These are phyloP conservation scores for Aspergillus sp. DNA, from an alignment of 2,329 filamentous ascomycete genomes.

Conservation along the genomic window DNA sequence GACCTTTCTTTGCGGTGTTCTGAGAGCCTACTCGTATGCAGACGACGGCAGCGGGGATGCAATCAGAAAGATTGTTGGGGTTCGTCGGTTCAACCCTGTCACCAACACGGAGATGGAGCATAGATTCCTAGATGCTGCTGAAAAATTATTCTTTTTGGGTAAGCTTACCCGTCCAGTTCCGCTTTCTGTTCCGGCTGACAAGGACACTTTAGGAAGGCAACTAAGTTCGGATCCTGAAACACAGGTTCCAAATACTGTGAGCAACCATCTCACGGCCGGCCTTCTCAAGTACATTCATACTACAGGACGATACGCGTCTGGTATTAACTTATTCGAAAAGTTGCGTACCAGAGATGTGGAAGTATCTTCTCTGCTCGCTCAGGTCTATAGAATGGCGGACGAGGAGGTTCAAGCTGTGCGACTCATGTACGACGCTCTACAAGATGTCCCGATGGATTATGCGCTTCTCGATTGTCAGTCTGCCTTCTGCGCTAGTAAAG, in stretches of 20 bases:
- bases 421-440: constrained; percentile 80
- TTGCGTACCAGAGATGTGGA: constrained; percentile 86
- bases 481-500: constrained; percentile 86
- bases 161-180: neutral
- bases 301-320: constrained; percentile 88
- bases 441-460: constrained; percentile 96
- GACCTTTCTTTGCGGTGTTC: constrained; percentile 91
- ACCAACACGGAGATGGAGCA: constrained; percentile 98
- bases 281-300: constrained; percentile 93
- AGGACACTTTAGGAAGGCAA: constrained; percentile 69
- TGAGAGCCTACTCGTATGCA: constrained; percentile 93
- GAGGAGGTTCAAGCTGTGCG: constrained; percentile 96
- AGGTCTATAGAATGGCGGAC: constrained; percentile 89
- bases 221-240: constrained; percentile 95
- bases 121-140: constrained; percentile 89
- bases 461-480: constrained; percentile 93
- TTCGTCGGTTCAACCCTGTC: constrained; percentile 93
- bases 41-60: constrained; percentile 92
- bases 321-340: constrained; percentile 97
- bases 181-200: constrained; percentile 19
- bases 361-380: constrained; percentile 87
- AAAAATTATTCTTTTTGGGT: constrained; percentile 94
- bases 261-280: constrained; percentile 92
- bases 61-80: constrained; percentile 96
- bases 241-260: constrained; percentile 94